A percentile compares a stretch with the other conserved stretches of the same genome.
phyloP scores from a whole-genome alignment of 192 early-diverging fungal genomes.

The Umbelopsis isabellina region DNA sequence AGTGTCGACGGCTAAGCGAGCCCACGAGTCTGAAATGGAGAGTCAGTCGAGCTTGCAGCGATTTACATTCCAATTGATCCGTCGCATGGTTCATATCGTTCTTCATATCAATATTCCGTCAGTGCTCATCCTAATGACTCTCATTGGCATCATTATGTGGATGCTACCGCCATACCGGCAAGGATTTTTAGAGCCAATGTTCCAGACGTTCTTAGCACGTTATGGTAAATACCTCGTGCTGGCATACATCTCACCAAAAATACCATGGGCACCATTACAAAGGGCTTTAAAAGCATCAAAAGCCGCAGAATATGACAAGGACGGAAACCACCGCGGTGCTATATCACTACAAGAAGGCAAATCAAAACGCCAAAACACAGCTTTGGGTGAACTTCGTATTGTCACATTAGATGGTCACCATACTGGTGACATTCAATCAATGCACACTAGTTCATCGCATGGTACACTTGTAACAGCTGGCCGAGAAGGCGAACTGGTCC shows the following conservation, averaged over 20 bases:
- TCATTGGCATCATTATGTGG: constrained; percentile 32
- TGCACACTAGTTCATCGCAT: constrained; percentile 30
- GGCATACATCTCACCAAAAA: constrained; percentile 4
- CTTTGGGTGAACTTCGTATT: constrained; percentile 19
- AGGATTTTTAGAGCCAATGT: constrained; percentile 25
- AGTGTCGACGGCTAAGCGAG: not conserved
- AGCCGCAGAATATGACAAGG: constrained; percentile 24
- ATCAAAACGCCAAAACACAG: constrained; percentile 21
- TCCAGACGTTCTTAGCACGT: constrained; percentile 3
- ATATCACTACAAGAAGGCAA: constrained; percentile 28
- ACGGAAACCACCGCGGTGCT: constrained; percentile 32
- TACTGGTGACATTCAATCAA: constrained; percentile 27
- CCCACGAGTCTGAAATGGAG: not conserved
- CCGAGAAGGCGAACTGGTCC: constrained; percentile 34
- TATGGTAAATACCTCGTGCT: constrained; percentile 18
- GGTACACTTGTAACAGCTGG: constrained; percentile 28
- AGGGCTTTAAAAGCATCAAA: constrained; percentile 6
- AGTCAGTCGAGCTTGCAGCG: not conserved
- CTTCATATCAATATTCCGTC: constrained; percentile 31
- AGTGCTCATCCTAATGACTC: constrained; percentile 28
- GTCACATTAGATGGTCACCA: constrained; percentile 32
- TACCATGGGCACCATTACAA: constrained; percentile 6
- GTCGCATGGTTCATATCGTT: not conserved
- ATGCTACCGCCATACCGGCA: constrained; percentile 28
- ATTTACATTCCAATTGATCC: not conserved